These are phyloP conservation scores for Termitomyces sp. DNA, from an alignment of 768 basidiomycete species.

Conservation along the genomic window DNA sequence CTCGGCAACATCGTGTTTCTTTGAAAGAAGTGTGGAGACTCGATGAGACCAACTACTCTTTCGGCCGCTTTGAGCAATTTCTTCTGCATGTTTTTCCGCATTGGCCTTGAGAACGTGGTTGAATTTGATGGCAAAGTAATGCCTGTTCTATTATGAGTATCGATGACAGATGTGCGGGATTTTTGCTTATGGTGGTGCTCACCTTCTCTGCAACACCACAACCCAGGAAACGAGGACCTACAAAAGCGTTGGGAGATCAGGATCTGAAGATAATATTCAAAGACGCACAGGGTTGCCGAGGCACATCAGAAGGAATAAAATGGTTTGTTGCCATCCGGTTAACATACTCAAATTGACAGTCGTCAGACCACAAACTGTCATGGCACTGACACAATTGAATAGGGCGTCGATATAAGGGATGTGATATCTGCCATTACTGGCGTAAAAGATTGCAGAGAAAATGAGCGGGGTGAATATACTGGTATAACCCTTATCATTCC, in stretches of 20 bases:
- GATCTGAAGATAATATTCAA: not conserved
- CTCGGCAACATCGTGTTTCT: slow-evolving; percentile 20
- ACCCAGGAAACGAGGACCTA: slow-evolving; percentile 80
- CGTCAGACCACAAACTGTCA: slow-evolving; percentile 74
- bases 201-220: slow-evolving; percentile 77
- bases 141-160: slow-evolving; percentile 28
- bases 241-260: not conserved
- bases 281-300: slow-evolving; percentile 66
- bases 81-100: slow-evolving; percentile 4
- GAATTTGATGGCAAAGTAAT: slow-evolving; percentile 69
- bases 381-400: slow-evolving; percentile 71
- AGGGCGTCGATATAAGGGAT: slow-evolving; percentile 75
- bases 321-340: slow-evolving; percentile 63
- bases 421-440: slow-evolving; percentile 66
- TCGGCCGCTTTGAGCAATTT: slow-evolving; percentile 8
- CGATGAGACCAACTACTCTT: slow-evolving; percentile 19
- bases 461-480: slow-evolving; percentile 79
- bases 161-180: slow-evolving; percentile 5
- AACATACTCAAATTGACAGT: slow-evolving; percentile 65
- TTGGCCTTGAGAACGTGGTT: slow-evolving; percentile 21
- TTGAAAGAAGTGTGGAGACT: slow-evolving; percentile 26
- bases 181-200: slow-evolving; percentile 12
- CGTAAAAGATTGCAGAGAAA: slow-evolving; percentile 77
- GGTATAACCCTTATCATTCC: slow-evolving; percentile 10
- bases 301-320: slow-evolving; percentile 77